Conservation (phyloP, 306 rosid species). For the Malus asiatica region DNA sequence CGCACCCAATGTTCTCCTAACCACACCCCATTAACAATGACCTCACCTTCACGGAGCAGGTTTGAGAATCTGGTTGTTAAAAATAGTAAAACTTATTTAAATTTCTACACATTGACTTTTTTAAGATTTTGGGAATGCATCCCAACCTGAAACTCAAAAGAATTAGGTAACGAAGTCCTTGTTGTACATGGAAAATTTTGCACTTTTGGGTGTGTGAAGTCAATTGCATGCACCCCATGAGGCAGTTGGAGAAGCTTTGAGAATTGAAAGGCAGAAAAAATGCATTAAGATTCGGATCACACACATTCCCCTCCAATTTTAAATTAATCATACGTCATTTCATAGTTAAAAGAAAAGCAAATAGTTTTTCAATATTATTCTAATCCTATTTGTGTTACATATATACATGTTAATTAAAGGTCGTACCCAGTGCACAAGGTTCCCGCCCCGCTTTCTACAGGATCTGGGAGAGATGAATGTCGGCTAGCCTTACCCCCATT, state of each 20-base stretch:
- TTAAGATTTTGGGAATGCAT: neutral
- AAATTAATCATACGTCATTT: neutral
- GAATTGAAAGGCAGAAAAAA: neutral
- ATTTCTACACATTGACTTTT: neutral
- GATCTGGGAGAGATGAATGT: no score
- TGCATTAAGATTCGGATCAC: slow-evolving; percentile 1
- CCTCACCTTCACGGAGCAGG: neutral
- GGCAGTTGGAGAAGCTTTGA: neutral
- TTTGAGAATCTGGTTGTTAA: neutral
- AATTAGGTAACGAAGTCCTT: neutral
- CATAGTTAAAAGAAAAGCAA: neutral
- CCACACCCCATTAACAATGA: neutral
- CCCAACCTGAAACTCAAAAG: neutral
- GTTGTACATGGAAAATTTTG: neutral
- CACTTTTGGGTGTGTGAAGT: neutral
- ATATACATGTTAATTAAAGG: no score
- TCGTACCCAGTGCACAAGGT: no score
- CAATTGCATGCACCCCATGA: neutral
- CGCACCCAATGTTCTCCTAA: neutral
- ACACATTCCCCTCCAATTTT: neutral
- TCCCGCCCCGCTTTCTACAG: no score
- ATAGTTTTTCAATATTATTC: neutral
- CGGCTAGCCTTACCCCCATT: no score
- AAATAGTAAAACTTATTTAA: neutral
- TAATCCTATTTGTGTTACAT: neutral